Percentiles rank a stretch among this genome's conserved stretches.
Conservation (phyloP, 129 eudicot species). For the Dittrichia graveolens region DNA sequence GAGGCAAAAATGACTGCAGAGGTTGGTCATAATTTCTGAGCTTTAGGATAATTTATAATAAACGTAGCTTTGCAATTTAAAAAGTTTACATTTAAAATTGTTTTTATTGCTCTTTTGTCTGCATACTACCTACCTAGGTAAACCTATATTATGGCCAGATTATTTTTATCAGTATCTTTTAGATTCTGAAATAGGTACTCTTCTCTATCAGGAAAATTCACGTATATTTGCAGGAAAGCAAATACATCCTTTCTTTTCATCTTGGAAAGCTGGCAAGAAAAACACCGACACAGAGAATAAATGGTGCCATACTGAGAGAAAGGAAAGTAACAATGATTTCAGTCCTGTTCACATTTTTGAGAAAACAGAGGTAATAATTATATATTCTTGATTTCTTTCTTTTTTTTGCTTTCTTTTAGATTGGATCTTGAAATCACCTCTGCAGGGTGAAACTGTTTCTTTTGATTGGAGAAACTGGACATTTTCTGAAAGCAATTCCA, state of each 20-base stretch:
- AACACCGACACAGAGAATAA: conserved; percentile 51
- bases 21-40: conserved; percentile 51
- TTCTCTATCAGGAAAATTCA: conserved; percentile 73
- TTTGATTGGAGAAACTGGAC: conserved; percentile 83
- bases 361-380: conserved; percentile 51
- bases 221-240: conserved; percentile 84
- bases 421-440: conserved; percentile 22
- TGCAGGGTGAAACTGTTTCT: conserved; percentile 55
- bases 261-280: conserved; percentile 58
- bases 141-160: conserved; percentile 9
- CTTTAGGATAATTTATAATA: conserved; percentile 5
- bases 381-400: neutral
- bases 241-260: conserved; percentile 84
- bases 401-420: neutral
- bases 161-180: neutral
- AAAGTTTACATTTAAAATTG: neutral
- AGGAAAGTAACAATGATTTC: conserved; percentile 45
- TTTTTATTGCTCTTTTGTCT: neutral
- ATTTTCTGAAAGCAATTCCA: conserved; percentile 44
- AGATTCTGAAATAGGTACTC: conserved; percentile 14
- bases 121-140: neutral
- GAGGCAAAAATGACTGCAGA: conserved; percentile 91
- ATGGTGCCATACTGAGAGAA: conserved; percentile 43
- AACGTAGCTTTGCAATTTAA: neutral
- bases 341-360: conserved; percentile 85